Base-by-base conservation (phyloP, 2,329 filamentous ascomycete genomes). In the Gnomoniopsis smithogilvyi region DNA sequence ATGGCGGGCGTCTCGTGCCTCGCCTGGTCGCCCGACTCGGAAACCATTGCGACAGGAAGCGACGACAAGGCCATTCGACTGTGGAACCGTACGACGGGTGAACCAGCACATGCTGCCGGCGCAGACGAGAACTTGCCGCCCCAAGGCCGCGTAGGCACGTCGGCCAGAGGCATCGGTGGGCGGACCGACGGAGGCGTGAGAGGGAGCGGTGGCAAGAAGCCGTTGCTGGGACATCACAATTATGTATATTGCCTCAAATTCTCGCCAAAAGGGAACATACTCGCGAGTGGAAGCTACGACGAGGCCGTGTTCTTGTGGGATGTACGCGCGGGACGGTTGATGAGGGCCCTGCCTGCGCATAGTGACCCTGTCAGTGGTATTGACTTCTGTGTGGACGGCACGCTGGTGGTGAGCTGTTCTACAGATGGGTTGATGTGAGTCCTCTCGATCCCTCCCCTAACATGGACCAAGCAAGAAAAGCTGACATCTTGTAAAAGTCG, bases 221-320 rank as follows among this genome's bases (percentile, higher is more conserved):
- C 85, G 6, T 79, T 98, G 64, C 80, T 90, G 24, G 94, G 95
- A 2, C 95, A 99, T 68, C 92, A 97, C 73, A 98, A 96, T 74
- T 98, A 98, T 73, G 88, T 99, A 34, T 96, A 96, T 74, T 92
- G 89, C 53, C 80, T 99, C 36, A 92, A 93, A 6, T 98, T 98
- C 73, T 94, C 91, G n/a, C 95, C 95, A 1, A 98, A 97, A 73
- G 95, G 95, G 24, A 99, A 99, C 70, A 96, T 98, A 70, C 83
- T 99, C 36, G 95, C 93, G 17, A 96, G 91, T 65, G 95, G 95
- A 14, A 96, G 91, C 64, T 98, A 97, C 74, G 95, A 99, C 66
- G 95, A 99, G 77, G 95, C 95, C 4, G 92, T 99, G 0, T 97
- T 96, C 64, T 76, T 99, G 6, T 99, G 95, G 95, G 95, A 99